A percentile compares a stretch with the other conserved stretches of the same genome.
Evolutionary conservation across 1,284 basidiomycete species (phyloP).

Genomic region (Sutorius eximius): DNA sequence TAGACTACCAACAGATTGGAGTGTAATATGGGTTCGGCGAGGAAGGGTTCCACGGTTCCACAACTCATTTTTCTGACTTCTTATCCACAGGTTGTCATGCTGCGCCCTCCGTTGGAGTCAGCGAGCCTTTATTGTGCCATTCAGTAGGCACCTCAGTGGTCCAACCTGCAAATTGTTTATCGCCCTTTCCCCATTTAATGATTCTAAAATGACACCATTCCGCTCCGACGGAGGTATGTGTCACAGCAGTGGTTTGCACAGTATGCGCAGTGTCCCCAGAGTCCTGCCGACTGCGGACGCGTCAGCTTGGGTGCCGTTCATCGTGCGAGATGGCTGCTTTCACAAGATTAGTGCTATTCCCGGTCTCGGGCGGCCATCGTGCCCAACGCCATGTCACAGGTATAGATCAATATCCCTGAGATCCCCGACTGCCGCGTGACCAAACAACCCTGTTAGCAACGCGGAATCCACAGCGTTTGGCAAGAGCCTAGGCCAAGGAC

Average conservation of each 20-base stretch:
- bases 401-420: too few relatives aligned
- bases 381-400: background rate
- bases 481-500: background rate
- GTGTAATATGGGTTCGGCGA: background rate
- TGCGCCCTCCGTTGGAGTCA: background rate
- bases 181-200: background rate
- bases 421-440: background rate
- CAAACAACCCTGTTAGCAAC: background rate
- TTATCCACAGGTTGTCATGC: background rate
- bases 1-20: background rate
- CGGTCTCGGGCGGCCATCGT: background rate
- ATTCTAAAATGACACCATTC: background rate
- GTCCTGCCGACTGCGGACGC: background rate
- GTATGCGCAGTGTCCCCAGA: background rate
- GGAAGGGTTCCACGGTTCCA: background rate
- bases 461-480: background rate
- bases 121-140: background rate
- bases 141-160: background rate
- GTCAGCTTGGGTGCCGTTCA: background rate
- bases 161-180: background rate
- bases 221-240: background rate
- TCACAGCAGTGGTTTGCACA: slow-evolving; percentile 2
- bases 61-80: background rate
- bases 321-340: background rate
- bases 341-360: background rate